These are phyloP conservation scores for Trametopsis cervina DNA, from an alignment of 768 basidiomycete species.

Conservation along the genomic window DNA sequence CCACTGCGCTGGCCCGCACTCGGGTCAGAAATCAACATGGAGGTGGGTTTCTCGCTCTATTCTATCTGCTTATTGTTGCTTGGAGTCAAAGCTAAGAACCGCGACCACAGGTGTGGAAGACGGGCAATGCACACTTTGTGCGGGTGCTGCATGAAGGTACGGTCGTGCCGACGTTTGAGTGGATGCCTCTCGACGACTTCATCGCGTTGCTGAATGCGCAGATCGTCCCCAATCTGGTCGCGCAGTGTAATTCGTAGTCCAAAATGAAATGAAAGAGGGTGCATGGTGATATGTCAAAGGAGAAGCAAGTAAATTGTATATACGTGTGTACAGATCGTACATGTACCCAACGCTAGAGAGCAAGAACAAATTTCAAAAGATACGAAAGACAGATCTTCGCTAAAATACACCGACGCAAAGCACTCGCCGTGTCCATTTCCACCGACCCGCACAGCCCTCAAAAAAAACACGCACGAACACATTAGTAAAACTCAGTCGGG, in stretches of 20 bases:
- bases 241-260: constrained; percentile 15
- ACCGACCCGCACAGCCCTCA: background rate
- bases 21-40: constrained; percentile 40
- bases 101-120: constrained; percentile 43
- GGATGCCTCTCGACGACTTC: constrained; percentile 31
- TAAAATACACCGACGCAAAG: background rate
- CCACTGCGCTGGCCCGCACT: constrained; percentile 41
- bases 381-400: background rate
- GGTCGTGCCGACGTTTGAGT: constrained; percentile 29
- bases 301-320: background rate
- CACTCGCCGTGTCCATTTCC: background rate
- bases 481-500: constrained; percentile 21
- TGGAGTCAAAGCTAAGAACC: too few species aligned
- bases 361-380: background rate
- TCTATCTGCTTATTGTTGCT: too few species aligned
- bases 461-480: background rate
- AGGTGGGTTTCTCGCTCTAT: constrained; percentile 23
- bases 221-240: constrained; percentile 29
- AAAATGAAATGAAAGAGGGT: too few species aligned
- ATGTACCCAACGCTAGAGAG: too few species aligned
- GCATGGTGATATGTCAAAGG: background rate
- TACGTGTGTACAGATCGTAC: too few species aligned
- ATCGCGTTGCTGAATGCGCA: constrained; percentile 25
- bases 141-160: constrained; percentile 40
- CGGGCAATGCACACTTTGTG: constrained; percentile 25